These are phyloP conservation scores for Kwoniella shivajii DNA, from an alignment of 1,284 basidiomycete genomes.

Conservation along the genomic window DNA sequence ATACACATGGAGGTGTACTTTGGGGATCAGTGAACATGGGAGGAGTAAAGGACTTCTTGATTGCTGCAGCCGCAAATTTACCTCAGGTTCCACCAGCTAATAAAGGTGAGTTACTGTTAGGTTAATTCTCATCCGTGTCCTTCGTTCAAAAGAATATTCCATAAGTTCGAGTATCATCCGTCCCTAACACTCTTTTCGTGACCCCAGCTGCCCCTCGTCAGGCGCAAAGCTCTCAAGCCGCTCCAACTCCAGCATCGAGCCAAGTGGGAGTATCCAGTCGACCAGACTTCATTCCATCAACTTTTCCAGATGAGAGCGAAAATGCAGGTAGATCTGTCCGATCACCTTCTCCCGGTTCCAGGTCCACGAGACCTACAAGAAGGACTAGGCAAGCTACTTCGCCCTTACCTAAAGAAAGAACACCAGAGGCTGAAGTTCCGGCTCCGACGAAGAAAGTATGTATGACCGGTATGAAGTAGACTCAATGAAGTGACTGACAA, in stretches of 20 bases:
- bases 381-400: conserved; percentile 2
- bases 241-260: background rate
- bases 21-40: conserved; percentile 37
- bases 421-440: conserved; percentile 7
- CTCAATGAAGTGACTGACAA: background rate
- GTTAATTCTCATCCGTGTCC: no score
- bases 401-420: conserved; percentile 4
- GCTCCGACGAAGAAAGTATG: conserved; percentile 14
- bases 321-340: background rate
- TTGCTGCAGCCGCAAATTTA: conserved; percentile 9
- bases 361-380: background rate
- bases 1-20: conserved; percentile 27
- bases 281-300: conserved; percentile 36
- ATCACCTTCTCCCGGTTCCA: conserved; percentile 1
- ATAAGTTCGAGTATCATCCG: background rate
- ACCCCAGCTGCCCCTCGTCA: background rate
- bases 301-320: conserved; percentile 35
- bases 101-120: conserved; percentile 4
- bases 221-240: background rate
- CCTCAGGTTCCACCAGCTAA: background rate
- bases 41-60: conserved; percentile 28
- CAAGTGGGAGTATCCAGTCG: conserved; percentile 4
- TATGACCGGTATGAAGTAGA: no score
- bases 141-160: background rate
- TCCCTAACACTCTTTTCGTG: background rate